A percentile compares a stretch with the other conserved stretches of the same genome.
Conservation (phyloP, 768 basidiomycete genomes). For the Clitopilus hobsonii region DNA sequence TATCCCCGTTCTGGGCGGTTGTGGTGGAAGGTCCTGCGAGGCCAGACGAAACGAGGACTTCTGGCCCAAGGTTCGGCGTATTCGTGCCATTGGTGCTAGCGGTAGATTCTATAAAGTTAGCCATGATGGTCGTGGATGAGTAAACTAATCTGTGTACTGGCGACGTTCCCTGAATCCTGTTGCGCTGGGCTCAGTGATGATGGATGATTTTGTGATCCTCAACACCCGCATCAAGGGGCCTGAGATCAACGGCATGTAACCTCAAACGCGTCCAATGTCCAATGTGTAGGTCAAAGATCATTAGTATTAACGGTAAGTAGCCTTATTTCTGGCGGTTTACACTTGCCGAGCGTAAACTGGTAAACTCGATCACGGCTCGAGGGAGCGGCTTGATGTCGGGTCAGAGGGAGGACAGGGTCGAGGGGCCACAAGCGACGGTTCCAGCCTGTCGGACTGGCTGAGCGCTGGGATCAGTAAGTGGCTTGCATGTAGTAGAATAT, state of each 20-base stretch:
- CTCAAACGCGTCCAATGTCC: neutral
- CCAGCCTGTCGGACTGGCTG: too few species aligned
- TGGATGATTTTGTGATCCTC: neutral
- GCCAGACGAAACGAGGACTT: neutral
- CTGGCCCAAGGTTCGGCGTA: neutral
- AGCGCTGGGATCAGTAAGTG: too few species aligned
- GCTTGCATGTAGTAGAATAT: too few species aligned
- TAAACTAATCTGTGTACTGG: neutral
- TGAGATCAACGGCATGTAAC: neutral
- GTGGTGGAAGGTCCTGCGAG: neutral
- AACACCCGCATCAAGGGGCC: neutral
- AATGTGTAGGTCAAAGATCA: neutral
- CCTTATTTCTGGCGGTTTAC: too few species aligned
- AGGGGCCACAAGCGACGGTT: too few species aligned
- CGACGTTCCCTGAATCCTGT: too few species aligned
- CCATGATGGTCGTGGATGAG: neutral
- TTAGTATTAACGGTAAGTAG: conserved; percentile 1
- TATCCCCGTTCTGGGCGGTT: too few species aligned
- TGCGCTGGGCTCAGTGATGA: neutral
- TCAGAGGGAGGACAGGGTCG: too few species aligned
- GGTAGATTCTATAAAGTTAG: neutral
- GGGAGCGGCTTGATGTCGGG: too few species aligned
- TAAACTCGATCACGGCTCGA: too few species aligned
- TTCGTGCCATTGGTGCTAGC: neutral
- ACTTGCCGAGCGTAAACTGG: too few species aligned